Percentiles rank a stretch among this genome's conserved stretches.
Conservation (phyloP, 805 yeast species). For the Wickerhamiella bombiphila region DNA sequence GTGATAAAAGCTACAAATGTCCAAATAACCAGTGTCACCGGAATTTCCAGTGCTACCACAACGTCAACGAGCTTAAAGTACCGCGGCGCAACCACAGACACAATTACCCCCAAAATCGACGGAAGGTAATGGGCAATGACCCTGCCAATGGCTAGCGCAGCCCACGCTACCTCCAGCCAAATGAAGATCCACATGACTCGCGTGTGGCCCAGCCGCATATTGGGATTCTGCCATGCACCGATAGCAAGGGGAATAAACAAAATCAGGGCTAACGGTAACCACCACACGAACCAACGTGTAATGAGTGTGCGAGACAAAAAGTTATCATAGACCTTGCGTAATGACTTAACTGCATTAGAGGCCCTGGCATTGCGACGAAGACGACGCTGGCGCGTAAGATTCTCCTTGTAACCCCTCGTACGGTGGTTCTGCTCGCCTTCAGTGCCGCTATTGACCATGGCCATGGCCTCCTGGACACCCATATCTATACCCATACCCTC, state of each 20-base stretch:
- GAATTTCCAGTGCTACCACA: slow-evolving; percentile 24
- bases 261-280: slow-evolving; percentile 26
- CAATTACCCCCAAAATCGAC: slow-evolving; percentile 16
- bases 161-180: slow-evolving; percentile 30
- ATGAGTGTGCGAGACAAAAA: slow-evolving; percentile 16
- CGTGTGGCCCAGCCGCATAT: slow-evolving; percentile 22
- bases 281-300: slow-evolving; percentile 23
- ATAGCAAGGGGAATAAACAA: slow-evolving; percentile 26
- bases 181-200: slow-evolving; percentile 27
- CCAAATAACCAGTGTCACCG: slow-evolving; percentile 25
- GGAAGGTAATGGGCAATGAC: slow-evolving; percentile 26
- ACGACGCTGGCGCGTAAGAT: slow-evolving; percentile 13
- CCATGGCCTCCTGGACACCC: slow-evolving; percentile 16
- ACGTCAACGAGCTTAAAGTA: slow-evolving; percentile 22
- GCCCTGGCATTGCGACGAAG: slow-evolving; percentile 12
- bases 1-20: slow-evolving; percentile 25
- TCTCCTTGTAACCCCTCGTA: slow-evolving; percentile 13
- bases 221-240: slow-evolving; percentile 24
- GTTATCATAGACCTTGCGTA: slow-evolving; percentile 12
- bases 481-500: slow-evolving; percentile 5
- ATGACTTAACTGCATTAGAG: slow-evolving; percentile 7
- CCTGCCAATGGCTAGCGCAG: slow-evolving; percentile 23
- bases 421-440: slow-evolving; percentile 2
- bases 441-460: slow-evolving; percentile 4
- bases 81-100: slow-evolving; percentile 23